phyloP scores from a whole-genome alignment of 1,284 basidiomycete genomes.

The Hemileia vastatrix region DNA sequence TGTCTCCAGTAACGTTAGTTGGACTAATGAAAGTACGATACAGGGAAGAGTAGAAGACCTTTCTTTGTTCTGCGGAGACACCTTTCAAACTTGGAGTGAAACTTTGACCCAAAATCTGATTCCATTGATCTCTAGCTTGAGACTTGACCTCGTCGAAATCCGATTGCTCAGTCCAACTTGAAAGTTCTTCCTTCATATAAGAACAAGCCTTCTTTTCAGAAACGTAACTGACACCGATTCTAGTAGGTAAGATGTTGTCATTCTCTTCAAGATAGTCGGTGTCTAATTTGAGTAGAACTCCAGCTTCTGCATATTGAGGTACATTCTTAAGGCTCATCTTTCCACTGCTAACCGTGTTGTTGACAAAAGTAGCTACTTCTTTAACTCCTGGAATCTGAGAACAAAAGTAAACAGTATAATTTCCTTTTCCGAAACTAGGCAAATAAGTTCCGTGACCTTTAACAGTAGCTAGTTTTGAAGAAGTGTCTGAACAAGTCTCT shows the following conservation, averaged over 20 bases:
- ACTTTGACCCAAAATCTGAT: conserved; percentile 16
- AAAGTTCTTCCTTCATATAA: conserved; percentile 25
- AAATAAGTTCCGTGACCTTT: conserved; percentile 15
- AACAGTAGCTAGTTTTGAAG: neutral
- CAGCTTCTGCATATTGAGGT: conserved; percentile 17
- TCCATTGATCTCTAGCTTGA: conserved; percentile 22
- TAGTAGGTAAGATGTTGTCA: conserved; percentile 10
- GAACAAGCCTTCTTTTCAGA: conserved; percentile 26
- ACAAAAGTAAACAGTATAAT: conserved; percentile 24
- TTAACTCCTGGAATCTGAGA: conserved; percentile 24
- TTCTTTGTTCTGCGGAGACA: too few species aligned
- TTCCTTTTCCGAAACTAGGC: conserved; percentile 26
- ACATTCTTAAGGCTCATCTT: neutral
- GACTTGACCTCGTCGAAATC: conserved; percentile 9
- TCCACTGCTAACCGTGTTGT: neutral
- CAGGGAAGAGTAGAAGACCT: too few species aligned
- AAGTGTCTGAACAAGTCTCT: neutral
- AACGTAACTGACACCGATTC: conserved; percentile 27
- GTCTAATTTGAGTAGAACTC: conserved; percentile 16
- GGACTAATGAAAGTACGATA: conserved; percentile 60
- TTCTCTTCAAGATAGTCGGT: neutral
- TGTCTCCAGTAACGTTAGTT: conserved; percentile 62
- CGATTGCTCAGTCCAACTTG: neutral
- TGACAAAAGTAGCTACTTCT: neutral
- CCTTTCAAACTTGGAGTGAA: conserved; percentile 11